These are phyloP conservation scores for Trifolium repens DNA, from an alignment of 306 rosid species.

Conservation along the genomic window DNA sequence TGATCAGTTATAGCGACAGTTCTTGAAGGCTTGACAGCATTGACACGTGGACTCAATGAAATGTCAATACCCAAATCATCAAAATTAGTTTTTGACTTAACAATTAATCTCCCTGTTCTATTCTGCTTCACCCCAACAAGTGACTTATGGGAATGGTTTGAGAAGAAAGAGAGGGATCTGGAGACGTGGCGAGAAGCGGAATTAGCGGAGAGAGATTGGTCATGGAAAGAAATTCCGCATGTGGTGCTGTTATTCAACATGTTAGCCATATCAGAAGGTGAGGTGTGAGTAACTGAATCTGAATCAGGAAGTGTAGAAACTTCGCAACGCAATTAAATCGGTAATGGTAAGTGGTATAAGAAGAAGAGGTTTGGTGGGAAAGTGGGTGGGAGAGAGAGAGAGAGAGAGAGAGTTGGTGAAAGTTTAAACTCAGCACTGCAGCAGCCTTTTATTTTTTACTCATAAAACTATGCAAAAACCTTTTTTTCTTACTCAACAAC, in stretches of 20 bases:
- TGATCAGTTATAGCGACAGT: constrained; percentile 84
- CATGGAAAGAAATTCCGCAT: neutral
- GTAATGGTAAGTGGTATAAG: no score
- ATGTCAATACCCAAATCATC: constrained; percentile 57
- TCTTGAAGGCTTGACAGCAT: constrained; percentile 81
- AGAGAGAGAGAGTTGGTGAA: no score
- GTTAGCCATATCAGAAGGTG: neutral
- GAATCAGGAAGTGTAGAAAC: neutral
- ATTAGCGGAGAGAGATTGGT: neutral
- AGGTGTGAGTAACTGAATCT: neutral
- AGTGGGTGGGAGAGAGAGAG: no score
- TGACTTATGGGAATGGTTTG: neutral
- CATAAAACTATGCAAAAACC: no score
- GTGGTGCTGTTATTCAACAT: neutral
- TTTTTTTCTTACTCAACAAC: no score
- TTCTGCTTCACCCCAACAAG: constrained; percentile 2
- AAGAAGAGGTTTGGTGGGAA: no score
- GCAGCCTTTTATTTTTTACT: no score
- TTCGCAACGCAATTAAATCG: no score
- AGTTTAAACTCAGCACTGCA: no score
- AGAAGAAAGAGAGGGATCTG: constrained; percentile 27
- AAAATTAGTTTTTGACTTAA: constrained; percentile 49
- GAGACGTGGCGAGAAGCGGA: constrained; percentile 9
- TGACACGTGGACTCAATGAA: constrained; percentile 82
- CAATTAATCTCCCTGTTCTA: neutral